phyloP scores from a whole-genome alignment of 2,329 filamentous ascomycete species.

The Sclerotinia spermophila region DNA sequence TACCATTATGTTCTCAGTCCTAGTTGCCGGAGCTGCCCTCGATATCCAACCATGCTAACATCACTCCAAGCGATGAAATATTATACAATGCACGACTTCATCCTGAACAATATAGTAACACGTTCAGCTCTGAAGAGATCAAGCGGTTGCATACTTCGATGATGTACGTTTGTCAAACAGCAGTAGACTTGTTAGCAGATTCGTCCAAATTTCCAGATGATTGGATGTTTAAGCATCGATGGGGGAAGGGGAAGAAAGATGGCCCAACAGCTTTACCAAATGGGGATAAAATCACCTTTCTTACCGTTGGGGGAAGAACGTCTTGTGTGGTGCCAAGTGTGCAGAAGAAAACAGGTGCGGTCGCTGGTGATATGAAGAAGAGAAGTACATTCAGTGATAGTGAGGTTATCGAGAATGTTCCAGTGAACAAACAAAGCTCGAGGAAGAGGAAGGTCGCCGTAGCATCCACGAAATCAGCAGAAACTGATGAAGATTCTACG shows the following conservation, averaged over 20 bases:
- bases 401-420: slow-evolving; percentile 25
- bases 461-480: background rate
- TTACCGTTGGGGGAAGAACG: slow-evolving; percentile 88
- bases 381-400: slow-evolving; percentile 43
- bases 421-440: background rate
- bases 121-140: slow-evolving; percentile 69
- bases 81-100: slow-evolving; percentile 86
- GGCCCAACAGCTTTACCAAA: slow-evolving; percentile 66
- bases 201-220: slow-evolving; percentile 78
- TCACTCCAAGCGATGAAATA: slow-evolving; percentile 66
- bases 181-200: slow-evolving; percentile 75
- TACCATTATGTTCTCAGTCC: background rate
- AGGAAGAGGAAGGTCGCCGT: slow-evolving; percentile 16
- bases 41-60: background rate
- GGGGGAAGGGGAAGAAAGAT: slow-evolving; percentile 82
- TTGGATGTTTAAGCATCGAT: slow-evolving; percentile 86
- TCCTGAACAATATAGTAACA: slow-evolving; percentile 88
- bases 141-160: slow-evolving; percentile 68
- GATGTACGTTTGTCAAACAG: slow-evolving; percentile 73
- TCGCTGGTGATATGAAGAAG: slow-evolving; percentile 33
- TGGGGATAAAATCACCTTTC: slow-evolving; percentile 77
- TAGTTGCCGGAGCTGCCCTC: too few species aligned
- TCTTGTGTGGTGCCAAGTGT: slow-evolving; percentile 82
- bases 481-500: background rate
- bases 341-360: slow-evolving; percentile 66